A percentile compares a stretch with the other conserved stretches of the same genome.
Evolutionary conservation across 371 early-diverging fungal species (phyloP).

Genomic region (Rhizopus arrhizus): DNA sequence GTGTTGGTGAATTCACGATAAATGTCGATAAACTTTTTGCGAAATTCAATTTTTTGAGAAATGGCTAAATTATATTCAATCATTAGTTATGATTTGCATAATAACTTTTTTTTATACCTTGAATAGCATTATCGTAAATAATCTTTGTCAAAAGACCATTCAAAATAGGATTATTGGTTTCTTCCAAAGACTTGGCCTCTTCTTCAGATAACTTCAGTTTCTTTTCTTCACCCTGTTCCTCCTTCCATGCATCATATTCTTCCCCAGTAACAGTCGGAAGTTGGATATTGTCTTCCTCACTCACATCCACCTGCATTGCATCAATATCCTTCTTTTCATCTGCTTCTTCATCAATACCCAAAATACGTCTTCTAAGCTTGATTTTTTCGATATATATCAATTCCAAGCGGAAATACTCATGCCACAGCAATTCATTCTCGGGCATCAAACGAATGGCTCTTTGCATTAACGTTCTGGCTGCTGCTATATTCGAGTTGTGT

Average conservation of each 20-base stretch:
- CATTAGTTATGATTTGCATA: neutral
- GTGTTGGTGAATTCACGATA: slow-evolving; percentile 62
- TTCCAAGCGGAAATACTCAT: slow-evolving; percentile 92
- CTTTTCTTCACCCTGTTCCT: slow-evolving; percentile 41
- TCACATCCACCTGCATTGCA: slow-evolving; percentile 35
- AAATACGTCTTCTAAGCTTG: slow-evolving; percentile 75
- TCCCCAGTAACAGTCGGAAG: slow-evolving; percentile 66
- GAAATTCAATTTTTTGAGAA: slow-evolving; percentile 74
- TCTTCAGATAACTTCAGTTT: slow-evolving; percentile 38
- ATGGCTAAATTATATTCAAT: slow-evolving; percentile 47
- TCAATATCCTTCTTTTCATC: slow-evolving; percentile 41
- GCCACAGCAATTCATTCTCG: slow-evolving; percentile 75
- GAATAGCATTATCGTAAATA: slow-evolving; percentile 85
- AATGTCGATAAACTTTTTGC: slow-evolving; percentile 72
- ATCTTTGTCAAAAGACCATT: slow-evolving; percentile 80
- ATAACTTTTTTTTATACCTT: slow-evolving; percentile 33
- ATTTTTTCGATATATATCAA: slow-evolving; percentile 87
- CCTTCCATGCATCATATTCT: slow-evolving; percentile 45
- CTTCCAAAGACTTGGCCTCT: slow-evolving; percentile 48
- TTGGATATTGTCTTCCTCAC: slow-evolving; percentile 48
- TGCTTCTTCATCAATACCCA: slow-evolving; percentile 61
- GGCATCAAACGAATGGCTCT: slow-evolving; percentile 86
- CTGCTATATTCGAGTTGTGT: slow-evolving; percentile 75
- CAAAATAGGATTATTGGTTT: slow-evolving; percentile 71
- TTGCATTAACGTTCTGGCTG: slow-evolving; percentile 85